Evolutionary conservation across 2,329 filamentous ascomycete genomes (phyloP).

Genomic region (Dothidotthia symphoricarpi): DNA sequence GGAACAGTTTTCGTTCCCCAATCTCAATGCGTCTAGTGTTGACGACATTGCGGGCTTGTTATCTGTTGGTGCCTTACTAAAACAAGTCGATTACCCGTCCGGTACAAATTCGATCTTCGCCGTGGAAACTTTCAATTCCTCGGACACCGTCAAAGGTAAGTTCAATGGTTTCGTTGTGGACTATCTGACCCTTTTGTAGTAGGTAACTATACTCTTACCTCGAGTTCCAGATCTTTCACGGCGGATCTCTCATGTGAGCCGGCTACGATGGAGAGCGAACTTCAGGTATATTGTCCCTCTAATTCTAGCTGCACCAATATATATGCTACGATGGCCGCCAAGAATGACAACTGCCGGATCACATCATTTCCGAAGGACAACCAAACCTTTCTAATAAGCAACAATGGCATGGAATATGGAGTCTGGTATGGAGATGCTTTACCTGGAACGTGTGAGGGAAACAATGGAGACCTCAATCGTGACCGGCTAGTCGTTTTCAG

Average conservation of each 20-base stretch:
- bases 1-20: background rate
- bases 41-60: conserved; percentile 1
- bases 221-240: background rate
- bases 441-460: background rate
- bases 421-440: background rate
- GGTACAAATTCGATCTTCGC: conserved; percentile 2
- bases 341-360: background rate
- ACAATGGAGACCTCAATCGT: background rate
- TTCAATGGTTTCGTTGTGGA: background rate
- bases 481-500: conserved; percentile 1
- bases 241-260: background rate
- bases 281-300: background rate
- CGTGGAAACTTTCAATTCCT: background rate
- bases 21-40: background rate
- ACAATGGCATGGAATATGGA: background rate
- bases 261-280: background rate
- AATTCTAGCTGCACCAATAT: background rate
- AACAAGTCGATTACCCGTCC: background rate
- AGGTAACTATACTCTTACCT: background rate
- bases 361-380: background rate
- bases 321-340: background rate
- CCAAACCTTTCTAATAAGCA: too few relatives aligned
- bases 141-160: background rate
- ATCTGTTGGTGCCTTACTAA: background rate
- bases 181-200: background rate